A percentile compares a stretch with the other conserved stretches of the same genome.
Conservation (phyloP, 2,329 filamentous ascomycete genomes). For the Colletotrichum lupini region DNA sequence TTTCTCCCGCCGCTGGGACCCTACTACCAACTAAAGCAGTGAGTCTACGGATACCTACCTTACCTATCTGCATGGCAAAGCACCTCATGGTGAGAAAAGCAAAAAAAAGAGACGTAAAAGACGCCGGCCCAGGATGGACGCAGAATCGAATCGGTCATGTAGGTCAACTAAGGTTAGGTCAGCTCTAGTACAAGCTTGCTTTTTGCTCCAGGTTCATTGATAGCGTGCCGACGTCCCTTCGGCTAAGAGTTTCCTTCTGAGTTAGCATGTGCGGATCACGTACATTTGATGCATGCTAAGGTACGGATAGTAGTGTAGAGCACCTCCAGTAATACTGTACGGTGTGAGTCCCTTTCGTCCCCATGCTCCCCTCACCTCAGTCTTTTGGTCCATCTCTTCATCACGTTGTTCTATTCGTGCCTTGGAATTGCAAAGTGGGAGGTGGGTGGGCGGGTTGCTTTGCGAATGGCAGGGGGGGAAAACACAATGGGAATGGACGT, state of each 20-base stretch:
- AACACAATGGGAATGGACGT: slow-evolving; percentile 13
- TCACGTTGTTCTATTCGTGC: slow-evolving; percentile 21
- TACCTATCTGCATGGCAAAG: background rate
- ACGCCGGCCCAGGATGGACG: slow-evolving; percentile 17
- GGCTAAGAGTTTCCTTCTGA: background rate
- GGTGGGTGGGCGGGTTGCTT: background rate
- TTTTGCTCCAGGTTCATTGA: background rate
- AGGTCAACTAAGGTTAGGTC: slow-evolving; percentile 27
- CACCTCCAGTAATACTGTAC: too few relatives aligned
- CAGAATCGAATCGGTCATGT: slow-evolving; percentile 27
- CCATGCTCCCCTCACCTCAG: background rate
- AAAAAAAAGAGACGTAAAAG: background rate
- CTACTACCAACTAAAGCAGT: background rate
- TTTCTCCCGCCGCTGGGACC: background rate
- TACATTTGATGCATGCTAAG: background rate
- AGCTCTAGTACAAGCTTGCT: slow-evolving; percentile 17
- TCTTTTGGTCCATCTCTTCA: slow-evolving; percentile 3
- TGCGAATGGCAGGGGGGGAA: slow-evolving; percentile 13
- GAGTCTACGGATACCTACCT: background rate
- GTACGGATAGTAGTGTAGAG: background rate
- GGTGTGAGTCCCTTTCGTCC: too few relatives aligned
- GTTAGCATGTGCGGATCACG: background rate
- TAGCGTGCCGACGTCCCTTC: background rate
- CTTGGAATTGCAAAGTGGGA: slow-evolving; percentile 5
- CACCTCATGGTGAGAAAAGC: background rate